Conservation (phyloP, 176 grass and related monocot species). For the Pontederia paniculata region DNA sequence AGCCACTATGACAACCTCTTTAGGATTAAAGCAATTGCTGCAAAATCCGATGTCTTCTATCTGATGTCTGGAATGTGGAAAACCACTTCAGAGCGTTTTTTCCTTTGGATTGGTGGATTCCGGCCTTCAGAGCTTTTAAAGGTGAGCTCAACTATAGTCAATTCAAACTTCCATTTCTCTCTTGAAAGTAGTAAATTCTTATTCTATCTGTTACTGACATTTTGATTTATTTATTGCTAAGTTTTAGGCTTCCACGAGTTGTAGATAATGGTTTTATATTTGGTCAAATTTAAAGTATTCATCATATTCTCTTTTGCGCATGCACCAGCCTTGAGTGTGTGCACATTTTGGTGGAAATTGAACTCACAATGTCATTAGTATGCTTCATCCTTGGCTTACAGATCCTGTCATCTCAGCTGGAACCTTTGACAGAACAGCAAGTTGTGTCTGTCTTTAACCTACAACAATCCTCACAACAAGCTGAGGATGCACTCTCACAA, state of each 20-base stretch:
- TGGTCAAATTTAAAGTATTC: too few relatives aligned
- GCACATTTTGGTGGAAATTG: too few relatives aligned
- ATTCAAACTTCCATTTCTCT: not conserved
- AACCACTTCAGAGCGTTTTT: conserved; percentile 79
- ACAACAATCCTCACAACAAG: conserved; percentile 50
- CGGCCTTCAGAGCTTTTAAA: conserved; percentile 94
- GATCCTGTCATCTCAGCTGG: conserved; percentile 64
- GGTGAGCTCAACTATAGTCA: conserved; percentile 16
- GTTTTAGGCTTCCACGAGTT: too few relatives aligned
- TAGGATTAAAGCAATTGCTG: conserved; percentile 56
- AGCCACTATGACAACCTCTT: conserved; percentile 58
- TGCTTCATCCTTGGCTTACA: conserved; percentile 10
- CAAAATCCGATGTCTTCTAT: conserved; percentile 66
- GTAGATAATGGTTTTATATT: too few relatives aligned
- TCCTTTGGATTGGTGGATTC: conserved; percentile 97
- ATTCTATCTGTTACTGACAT: too few relatives aligned
- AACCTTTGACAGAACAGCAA: conserved; percentile 57
- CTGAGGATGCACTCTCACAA: conserved; percentile 71
- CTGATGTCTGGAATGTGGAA: conserved; percentile 85
- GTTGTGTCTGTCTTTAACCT: conserved; percentile 14
- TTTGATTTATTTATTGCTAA: too few relatives aligned
- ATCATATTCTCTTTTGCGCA: too few relatives aligned
- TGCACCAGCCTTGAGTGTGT: too few relatives aligned
- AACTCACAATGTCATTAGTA: not conserved
- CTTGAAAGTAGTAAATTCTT: not conserved